Evolutionary conservation across 2,329 filamentous ascomycete genomes (phyloP).

Genomic region (Cercospora berteroae): DNA sequence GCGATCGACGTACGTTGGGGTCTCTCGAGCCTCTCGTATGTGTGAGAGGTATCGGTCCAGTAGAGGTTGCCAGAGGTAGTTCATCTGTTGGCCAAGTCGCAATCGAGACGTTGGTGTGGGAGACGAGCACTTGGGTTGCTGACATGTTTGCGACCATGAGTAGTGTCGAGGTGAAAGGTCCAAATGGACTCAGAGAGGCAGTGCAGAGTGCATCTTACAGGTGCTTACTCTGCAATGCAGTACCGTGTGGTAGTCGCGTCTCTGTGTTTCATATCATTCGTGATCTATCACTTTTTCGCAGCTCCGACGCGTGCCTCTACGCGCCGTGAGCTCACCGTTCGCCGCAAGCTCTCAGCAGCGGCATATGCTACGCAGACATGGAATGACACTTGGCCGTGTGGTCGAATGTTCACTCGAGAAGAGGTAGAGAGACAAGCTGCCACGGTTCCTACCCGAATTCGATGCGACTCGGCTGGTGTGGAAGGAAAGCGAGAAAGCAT

Average conservation of each 20-base stretch:
- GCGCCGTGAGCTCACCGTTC: not conserved
- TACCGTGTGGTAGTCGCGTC: constrained; percentile 7
- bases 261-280: constrained; percentile 5
- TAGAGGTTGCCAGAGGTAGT: not conserved
- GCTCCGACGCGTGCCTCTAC: not conserved
- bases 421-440: not conserved
- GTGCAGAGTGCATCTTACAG: not conserved
- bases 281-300: constrained; percentile 1
- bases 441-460: not conserved
- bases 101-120: not conserved
- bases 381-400: not conserved
- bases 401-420: not conserved
- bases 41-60: not conserved
- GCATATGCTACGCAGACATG: not conserved
- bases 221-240: not conserved
- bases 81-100: not conserved
- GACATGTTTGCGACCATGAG: not conserved
- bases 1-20: not conserved
- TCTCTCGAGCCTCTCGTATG: constrained; percentile 4
- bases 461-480: not conserved
- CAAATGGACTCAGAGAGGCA: not conserved
- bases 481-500: not conserved
- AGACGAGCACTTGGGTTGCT: not conserved
- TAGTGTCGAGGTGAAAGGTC: not conserved
- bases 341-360: not conserved